Percentiles rank a stretch among this genome's conserved stretches.
These are phyloP conservation scores for Candida germanica DNA, from an alignment of 805 yeast genomes.

Conservation along the genomic window DNA sequence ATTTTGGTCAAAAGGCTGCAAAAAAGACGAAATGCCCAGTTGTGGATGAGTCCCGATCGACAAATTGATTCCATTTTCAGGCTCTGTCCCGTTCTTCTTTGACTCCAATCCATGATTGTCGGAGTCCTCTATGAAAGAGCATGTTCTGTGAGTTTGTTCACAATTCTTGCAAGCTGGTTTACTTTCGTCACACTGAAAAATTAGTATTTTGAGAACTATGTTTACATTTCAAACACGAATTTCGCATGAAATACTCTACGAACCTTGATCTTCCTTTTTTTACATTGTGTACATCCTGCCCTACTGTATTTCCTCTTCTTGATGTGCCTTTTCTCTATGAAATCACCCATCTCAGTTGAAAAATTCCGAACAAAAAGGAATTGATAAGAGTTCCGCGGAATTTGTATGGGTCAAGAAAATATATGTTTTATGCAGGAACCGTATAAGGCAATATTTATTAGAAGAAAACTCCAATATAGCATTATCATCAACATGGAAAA, in stretches of 20 bases:
- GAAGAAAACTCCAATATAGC: too few species aligned
- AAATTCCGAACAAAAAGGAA: constrained; percentile 1
- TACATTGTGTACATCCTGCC: constrained; percentile 16
- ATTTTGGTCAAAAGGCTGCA: not conserved
- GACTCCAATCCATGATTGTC: too few species aligned
- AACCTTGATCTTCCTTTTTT: constrained; percentile 16
- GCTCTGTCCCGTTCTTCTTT: not conserved
- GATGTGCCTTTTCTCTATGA: constrained; percentile 1
- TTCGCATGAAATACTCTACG: constrained; percentile 4
- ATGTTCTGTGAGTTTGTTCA: constrained; percentile 8
- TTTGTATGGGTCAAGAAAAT: too few species aligned
- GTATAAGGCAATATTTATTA: too few species aligned
- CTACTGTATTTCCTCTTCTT: constrained; percentile 16
- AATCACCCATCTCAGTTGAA: too few species aligned
- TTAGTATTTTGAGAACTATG: too few species aligned
- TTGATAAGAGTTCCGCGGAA: too few species aligned
- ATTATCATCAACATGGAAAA: too few species aligned
- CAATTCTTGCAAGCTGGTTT: constrained; percentile 15
- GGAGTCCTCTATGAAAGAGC: constrained; percentile 2
- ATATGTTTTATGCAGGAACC: too few species aligned
- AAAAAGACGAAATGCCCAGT: not conserved
- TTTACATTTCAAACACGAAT: too few species aligned
- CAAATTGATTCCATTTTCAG: too few species aligned
- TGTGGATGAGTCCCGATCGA: not conserved
- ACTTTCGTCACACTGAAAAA: constrained; percentile 15